phyloP scores from a whole-genome alignment of 78 protist species.

The Neovahlkampfia damariscottae region DNA sequence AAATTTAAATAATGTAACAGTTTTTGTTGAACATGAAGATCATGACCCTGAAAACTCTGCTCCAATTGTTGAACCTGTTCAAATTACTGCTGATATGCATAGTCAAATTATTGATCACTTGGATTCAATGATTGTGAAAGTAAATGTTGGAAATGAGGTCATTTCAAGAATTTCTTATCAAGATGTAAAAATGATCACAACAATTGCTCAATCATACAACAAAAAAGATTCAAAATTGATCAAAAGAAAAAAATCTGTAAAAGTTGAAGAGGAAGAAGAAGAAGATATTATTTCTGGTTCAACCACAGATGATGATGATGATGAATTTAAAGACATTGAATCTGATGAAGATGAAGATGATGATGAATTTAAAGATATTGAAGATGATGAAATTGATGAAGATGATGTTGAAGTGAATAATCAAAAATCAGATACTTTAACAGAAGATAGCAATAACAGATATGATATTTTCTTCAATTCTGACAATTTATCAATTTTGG shows the following conservation, averaged over 20 bases:
- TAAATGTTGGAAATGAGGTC: not conserved
- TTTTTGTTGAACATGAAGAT: too few species aligned
- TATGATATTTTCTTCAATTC: not conserved
- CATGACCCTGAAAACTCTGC: too few species aligned
- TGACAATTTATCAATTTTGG: not conserved
- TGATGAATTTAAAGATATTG: not conserved
- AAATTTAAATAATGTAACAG: too few species aligned
- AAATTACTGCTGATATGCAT: not conserved
- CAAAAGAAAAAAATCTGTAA: too few species aligned
- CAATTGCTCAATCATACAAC: not conserved
- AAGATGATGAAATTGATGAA: not conserved
- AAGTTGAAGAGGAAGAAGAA: not conserved
- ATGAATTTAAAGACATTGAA: not conserved
- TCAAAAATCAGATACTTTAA: not conserved
- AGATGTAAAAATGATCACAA: not conserved
- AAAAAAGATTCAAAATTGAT: too few species aligned
- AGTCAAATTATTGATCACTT: not conserved
- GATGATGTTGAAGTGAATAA: not conserved
- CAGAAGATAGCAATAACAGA: not conserved
- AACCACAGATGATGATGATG: not conserved
- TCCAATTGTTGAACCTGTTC: not conserved
- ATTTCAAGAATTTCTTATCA: not conserved
- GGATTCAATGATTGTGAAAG: not conserved
- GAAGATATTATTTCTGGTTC: not conserved
- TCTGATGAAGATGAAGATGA: not conserved